Evolutionary conservation across 768 basidiomycete genomes (phyloP), one percentile per base, ranked within the genome.

Genomic region (Tylopilus intermedius): DNA sequence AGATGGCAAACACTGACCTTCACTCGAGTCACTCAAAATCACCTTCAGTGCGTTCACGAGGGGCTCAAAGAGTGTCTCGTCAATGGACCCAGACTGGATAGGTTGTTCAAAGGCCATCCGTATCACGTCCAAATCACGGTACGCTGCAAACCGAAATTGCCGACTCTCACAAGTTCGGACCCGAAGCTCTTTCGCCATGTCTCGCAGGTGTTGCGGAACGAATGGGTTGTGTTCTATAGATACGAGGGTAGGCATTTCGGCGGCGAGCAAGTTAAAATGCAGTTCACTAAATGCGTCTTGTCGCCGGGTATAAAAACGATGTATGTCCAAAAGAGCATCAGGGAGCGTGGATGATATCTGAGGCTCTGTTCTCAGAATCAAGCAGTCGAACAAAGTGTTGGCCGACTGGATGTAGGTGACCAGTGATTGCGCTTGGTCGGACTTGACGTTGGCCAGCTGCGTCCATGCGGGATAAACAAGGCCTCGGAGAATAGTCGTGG

Each of bases 391-490:
- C 24, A 91, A 69, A 8, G 70, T 69, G 57, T 86, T 90, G 21
- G 84, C 82, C 7, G 85, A 80, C 35, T 72, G 73, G 27, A 92
- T 70, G 50, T 83, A 81, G 4, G 74, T 72, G 41, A 77, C 72
- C 3, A 77, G 66, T n/a, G 74, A 61, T 24, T 71, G 67, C 0
- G 70, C 70, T 50, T 77, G 74, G 37, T 72, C 62, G 0, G 65
- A 59, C 1, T 69, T 61, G 40, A 73, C 63, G 9, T 69, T 67
- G 11, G 82, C 79, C n/a, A 74, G 79, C 21, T 78, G 70, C 46
- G 76, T 72, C 90, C 89, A 93, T 5, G 83, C 81, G 18, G 86
- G 88, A 64, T 88, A 90, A n/a, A 90, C 78, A 15, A 93, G 67
- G 13, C 88, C 88, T 50, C 76, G 72, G 37, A 93, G 69, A 42